Evolutionary conservation across 2,329 filamentous ascomycete species (phyloP), one percentile per base, ranked within the genome.

Genomic region (Leptographium wingfieldii): DNA sequence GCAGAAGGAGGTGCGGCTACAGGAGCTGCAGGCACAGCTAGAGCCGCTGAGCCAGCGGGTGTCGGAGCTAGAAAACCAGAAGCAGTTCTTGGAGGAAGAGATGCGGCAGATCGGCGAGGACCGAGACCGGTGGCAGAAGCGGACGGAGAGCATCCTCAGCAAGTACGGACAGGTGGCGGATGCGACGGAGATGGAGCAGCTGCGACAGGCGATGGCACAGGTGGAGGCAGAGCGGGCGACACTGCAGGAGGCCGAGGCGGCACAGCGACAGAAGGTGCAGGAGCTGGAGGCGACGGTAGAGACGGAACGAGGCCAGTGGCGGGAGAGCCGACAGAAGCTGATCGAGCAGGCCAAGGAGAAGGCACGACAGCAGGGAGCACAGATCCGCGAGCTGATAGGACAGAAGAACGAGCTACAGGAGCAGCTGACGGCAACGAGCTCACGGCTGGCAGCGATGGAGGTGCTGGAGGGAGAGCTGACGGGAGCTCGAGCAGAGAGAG

Each of bases 141-240:
- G 94, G 29, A 95, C 91, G 1, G 91, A 97, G 69, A 90, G 95
- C 66, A 96, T 99, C 63, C 82, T 99, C 57, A 91, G 90, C 65
- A 96, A 96, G 70, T 96, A 97, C 69, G 92, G 96, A 66, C 89
- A 92, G 60, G 90, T 95, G 69, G 92, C 94, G 52, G 90, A 89
- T 3, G 55, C 40, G 40, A 43, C 38, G 67, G 85, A 87, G 62
- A 80, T 99, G 61, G 96, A 94, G 75, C 84, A 88, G 68, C 85
- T 86, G 61, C 82, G 96, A 58, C 75, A 83, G 7, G 75, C 74
- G 90, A 89, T 3, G 38, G 87, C 83, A 5, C 74, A 74, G 1
- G 74, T 92, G 12, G 80, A 90, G 69, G 74, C 77, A 35, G 87
- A 92, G 68, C 80, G 85, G 9, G 80, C 87, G 65, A 66, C 76